These are phyloP conservation scores for Exidia glandulosa DNA, from an alignment of 768 basidiomycete genomes.

Conservation along the genomic window DNA sequence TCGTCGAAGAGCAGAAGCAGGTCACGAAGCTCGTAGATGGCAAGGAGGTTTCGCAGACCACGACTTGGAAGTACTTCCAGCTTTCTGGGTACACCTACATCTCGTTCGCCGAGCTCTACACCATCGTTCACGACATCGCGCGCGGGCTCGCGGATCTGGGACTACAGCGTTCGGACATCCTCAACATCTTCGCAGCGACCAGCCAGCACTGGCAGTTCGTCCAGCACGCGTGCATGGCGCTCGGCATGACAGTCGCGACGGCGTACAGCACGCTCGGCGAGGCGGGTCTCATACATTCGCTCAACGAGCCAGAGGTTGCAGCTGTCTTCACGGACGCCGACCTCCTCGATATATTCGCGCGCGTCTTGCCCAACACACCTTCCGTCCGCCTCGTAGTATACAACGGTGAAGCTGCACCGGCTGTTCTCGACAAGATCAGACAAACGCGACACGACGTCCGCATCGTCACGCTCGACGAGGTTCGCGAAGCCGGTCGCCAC, in stretches of 20 bases:
- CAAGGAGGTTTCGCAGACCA: constrained; percentile 73
- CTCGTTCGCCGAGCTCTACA: constrained; percentile 59
- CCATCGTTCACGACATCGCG: constrained; percentile 51
- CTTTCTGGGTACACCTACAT: constrained; percentile 82
- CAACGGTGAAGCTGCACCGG: constrained; percentile 54
- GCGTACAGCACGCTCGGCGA: constrained; percentile 95
- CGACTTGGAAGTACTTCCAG: constrained; percentile 94
- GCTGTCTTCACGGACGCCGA: constrained; percentile 90
- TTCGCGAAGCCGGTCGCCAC: constrained; percentile 56
- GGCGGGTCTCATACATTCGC: constrained; percentile 79
- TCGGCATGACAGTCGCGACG: constrained; percentile 78
- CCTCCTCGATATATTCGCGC: constrained; percentile 68
- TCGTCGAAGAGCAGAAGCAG: constrained; percentile 82
- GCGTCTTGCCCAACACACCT: constrained; percentile 62
- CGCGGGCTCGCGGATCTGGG: constrained; percentile 68
- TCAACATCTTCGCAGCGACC: constrained; percentile 88
- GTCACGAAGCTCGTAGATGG: constrained; percentile 76
- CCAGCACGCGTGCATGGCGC: constrained; percentile 67
- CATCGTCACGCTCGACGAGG: constrained; percentile 55
- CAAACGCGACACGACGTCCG: constrained; percentile 45
- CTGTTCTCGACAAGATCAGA: constrained; percentile 49
- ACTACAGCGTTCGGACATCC: constrained; percentile 54
- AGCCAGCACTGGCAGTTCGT: constrained; percentile 85
- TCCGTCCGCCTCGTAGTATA: constrained; percentile 74
- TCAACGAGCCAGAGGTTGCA: constrained; percentile 75